phyloP scores from a whole-genome alignment of 768 basidiomycete species.

The Postia placenta region DNA sequence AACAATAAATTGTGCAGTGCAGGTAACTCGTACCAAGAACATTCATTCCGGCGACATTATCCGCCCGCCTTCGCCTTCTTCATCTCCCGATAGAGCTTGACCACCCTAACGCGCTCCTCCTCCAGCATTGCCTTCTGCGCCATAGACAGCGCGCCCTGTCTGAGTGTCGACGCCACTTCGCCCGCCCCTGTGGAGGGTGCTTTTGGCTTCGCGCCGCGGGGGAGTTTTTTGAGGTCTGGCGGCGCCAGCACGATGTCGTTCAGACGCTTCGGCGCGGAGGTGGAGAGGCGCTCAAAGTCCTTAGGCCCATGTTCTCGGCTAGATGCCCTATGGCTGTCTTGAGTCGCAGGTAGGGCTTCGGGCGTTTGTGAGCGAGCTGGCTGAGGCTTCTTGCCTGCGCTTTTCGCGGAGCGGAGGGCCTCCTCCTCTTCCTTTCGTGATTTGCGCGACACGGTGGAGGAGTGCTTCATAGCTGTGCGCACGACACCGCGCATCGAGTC shows the following conservation, averaged over 20 bases:
- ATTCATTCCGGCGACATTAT: no score
- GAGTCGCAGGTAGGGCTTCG: no score
- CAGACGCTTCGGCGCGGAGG: constrained; percentile 56
- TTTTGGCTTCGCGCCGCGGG: constrained; percentile 36
- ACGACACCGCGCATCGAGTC: constrained; percentile 61
- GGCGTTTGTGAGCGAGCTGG: no score
- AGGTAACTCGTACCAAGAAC: not conserved
- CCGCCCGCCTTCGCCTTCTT: constrained; percentile 41
- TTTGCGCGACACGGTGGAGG: constrained; percentile 45
- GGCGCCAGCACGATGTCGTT: constrained; percentile 70
- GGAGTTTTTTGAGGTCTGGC: constrained; percentile 51
- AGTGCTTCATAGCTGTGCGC: constrained; percentile 52
- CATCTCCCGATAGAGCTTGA: constrained; percentile 61
- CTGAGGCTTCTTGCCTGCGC: no score
- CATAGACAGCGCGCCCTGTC: constrained; percentile 56
- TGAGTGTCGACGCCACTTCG: constrained; percentile 15
- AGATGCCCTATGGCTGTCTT: not conserved
- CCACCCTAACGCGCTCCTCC: constrained; percentile 62
- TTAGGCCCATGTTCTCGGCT: constrained; percentile 20
- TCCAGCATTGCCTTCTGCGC: constrained; percentile 76
- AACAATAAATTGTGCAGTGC: no score
- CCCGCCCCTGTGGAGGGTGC: constrained; percentile 6
- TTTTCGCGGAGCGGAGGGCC: no score
- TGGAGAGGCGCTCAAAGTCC: constrained; percentile 45
- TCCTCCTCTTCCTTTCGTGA: constrained; percentile 28